Evolutionary conservation across 164 flowering plant species (phyloP), one percentile per base, ranked within the genome.

Genomic region (Aristolochia contorta): DNA sequence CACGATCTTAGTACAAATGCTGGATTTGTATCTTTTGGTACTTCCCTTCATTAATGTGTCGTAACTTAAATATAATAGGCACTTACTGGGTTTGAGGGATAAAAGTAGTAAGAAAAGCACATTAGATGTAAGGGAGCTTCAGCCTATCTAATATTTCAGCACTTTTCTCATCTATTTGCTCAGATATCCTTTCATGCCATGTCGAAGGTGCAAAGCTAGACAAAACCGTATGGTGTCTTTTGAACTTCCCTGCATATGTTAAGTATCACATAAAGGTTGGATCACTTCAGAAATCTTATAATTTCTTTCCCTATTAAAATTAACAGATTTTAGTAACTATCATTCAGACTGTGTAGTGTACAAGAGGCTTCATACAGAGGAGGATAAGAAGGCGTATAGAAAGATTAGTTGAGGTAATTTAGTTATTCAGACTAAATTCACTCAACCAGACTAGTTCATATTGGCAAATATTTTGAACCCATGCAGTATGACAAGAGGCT

Each of bases 11-110:
- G 76, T 72, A 91, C 95, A 33, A 91, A 87, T 54, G 90, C 86
- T 60, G 97, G 97, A 23, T 91, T 90, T 70, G 82, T 91, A 59
- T 78, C 98, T 64, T 89, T 91, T 64, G 92, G 93, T 91, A 77
- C 22, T 47, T 0, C 25, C 49, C 54, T 12, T 49, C 19, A 49
- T 49, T 49, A 49, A 21, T 37, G 7, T 37, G 1, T 37, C 43
- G 3, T 37, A 10, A 37, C 43, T 32, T 32, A 32, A 32, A 37
- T 37, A 37, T 37, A 4, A 10, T 37, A 37, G 12, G 43, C 43
- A 3, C 7, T 49, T 18, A 4, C 10, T 22, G 30, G 56, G 16
- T 23, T 49, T n/a, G 19, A 21, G 16, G 9, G 53, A 15, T 6
- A 48, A 53, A 22, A 53, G 18, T 10, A 22, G 1, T 22, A 23